Base-by-base conservation (phyloP, 2,329 filamentous ascomycete genomes). In the Daldinia eschscholtzii region DNA sequence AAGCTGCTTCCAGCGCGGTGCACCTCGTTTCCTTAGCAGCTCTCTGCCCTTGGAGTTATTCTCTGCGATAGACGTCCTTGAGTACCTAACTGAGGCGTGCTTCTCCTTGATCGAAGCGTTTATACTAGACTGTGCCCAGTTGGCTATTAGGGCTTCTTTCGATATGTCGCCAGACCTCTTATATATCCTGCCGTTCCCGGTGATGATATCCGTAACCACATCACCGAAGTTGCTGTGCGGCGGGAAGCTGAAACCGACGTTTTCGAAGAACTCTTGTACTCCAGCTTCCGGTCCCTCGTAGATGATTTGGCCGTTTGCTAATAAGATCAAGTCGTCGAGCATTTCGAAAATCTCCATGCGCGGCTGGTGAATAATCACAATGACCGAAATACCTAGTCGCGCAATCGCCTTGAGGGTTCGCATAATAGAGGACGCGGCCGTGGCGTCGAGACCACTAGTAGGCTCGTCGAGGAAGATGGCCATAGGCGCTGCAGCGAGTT, bases 361-460 rank as follows among this genome's bases (percentile, higher is more conserved):
- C 2, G 88, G 88, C 73, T 90, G 87, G 72, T 89, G 87, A 67
- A 89, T 87, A 64, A 88, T 87, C 50, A 85, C 83, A 59, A 89
- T 85, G 44, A 87, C 83, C 2, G 86, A 87, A 12, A 89, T 86
- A 1, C 87, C 87, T 0, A 87, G 79, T 1, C 82, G 81, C 6
- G 86, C 84, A 48, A 89, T 83, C 1, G 84, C 83, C 64, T 85
- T 84, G 6, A 89, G 78, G 0, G 86, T 83, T 2, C 80, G 79
- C 81, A 89, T 87, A 35, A 89, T 86, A 4, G 84, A 87, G 0
- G 82, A 83, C 0, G 87, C 87, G 7, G 86, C 83, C 0, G 84
- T 85, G 0, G 87, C 85, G 74, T 89, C 87, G 4, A 87, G 77
- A 0, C 85, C 85, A 44, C 83, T 85, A 1, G 85, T 87, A 0